Conservation (phyloP, 2,329 filamentous ascomycete species). For the Colletotrichum plurivorum region DNA sequence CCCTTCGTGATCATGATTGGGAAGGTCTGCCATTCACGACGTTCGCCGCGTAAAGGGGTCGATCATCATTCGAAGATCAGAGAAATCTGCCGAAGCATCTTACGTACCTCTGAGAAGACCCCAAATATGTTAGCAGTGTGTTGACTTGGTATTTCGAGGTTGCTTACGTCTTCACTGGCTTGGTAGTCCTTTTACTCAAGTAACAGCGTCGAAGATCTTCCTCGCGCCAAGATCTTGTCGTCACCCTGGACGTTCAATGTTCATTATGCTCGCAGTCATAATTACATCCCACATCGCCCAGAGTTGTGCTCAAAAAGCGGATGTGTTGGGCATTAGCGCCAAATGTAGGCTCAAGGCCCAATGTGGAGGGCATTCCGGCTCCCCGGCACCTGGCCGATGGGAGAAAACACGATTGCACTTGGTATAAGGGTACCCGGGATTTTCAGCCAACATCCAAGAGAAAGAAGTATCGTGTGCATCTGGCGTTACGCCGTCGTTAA, state of each 20-base stretch:
- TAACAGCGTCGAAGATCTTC: no score
- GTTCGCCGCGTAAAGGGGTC: background rate
- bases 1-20: background rate
- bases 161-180: no score
- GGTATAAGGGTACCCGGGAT: constrained; percentile 2
- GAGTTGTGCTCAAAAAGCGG: background rate
- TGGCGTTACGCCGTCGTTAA: constrained; percentile 7
- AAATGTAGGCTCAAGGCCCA: constrained; percentile 2
- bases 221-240: no score
- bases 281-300: background rate
- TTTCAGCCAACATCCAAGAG: constrained; percentile 11
- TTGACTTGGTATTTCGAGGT: no score
- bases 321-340: constrained; percentile 6
- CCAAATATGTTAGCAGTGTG: no score
- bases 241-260: no score
- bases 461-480: constrained; percentile 14
- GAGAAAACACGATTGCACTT: background rate
- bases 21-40: background rate
- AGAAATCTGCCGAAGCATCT: background rate
- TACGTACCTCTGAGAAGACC: no score
- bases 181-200: no score
- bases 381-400: constrained; percentile 23
- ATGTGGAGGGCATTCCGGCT: constrained; percentile 17
- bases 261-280: background rate
- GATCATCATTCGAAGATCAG: constrained; percentile 16